These are phyloP conservation scores for Rubroboletus satanas DNA, from an alignment of 768 basidiomycete species.

Conservation along the genomic window DNA sequence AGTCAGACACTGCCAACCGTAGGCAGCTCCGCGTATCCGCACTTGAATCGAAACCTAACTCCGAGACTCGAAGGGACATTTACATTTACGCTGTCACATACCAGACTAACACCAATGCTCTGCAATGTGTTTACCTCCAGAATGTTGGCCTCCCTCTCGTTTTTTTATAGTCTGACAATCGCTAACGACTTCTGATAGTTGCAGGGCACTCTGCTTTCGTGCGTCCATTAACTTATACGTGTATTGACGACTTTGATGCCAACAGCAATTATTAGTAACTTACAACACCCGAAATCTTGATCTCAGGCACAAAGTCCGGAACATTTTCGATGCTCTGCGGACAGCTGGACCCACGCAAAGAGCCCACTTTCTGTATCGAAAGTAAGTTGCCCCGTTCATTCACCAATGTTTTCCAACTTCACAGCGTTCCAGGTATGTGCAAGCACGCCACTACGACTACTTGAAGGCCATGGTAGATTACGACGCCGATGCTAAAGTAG, in stretches of 20 bases:
- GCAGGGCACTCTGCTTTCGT: slow-evolving; percentile 47
- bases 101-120: slow-evolving; percentile 11
- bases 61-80: slow-evolving; percentile 1
- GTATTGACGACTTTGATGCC: not conserved
- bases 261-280: not conserved
- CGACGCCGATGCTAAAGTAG: not conserved
- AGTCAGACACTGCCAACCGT: not conserved
- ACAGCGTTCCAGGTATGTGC: not conserved
- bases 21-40: too few species aligned
- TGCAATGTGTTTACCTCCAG: slow-evolving; percentile 42
- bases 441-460: not conserved
- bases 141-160: slow-evolving; percentile 36
- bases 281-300: slow-evolving; percentile 25
- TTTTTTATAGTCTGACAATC: not conserved
- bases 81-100: not conserved
- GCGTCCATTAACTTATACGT: slow-evolving; percentile 16
- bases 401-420: not conserved
- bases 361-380: slow-evolving; percentile 5
- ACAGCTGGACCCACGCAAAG: not conserved
- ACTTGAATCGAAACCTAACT: too few species aligned
- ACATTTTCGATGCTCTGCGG: slow-evolving; percentile 8
- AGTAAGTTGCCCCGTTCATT: not conserved
- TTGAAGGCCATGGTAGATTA: slow-evolving; percentile 11
- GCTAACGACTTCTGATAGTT: slow-evolving; percentile 33
- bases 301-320: not conserved